These are phyloP conservation scores for Arthrobotrys megalospora DNA, from an alignment of 2,329 filamentous ascomycete genomes.

Conservation along the genomic window DNA sequence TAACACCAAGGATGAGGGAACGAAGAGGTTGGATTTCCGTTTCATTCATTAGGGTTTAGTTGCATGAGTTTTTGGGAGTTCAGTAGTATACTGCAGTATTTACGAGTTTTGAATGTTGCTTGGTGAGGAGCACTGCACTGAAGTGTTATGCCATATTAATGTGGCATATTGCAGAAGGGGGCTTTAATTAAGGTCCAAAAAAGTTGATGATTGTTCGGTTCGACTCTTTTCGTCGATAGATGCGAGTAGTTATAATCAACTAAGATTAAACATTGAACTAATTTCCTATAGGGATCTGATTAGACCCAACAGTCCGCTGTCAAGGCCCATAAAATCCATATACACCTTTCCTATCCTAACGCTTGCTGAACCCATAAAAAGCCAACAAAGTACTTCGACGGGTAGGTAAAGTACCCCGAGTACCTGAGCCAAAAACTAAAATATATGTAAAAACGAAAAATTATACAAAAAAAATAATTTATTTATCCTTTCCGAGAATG, in stretches of 20 bases:
- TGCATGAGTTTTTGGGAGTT: background rate
- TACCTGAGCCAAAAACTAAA: background rate
- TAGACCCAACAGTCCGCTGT: background rate
- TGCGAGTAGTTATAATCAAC: background rate
- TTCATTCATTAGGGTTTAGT: slow-evolving; percentile 69
- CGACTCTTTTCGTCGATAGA: slow-evolving; percentile 5
- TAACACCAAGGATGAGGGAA: slow-evolving; percentile 72
- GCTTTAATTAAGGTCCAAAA: too few species aligned
- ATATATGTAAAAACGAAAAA: background rate
- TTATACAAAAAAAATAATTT: slow-evolving; percentile 11
- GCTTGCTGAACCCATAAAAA: slow-evolving; percentile 13
- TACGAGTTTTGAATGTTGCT: too few species aligned
- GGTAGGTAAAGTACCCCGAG: background rate
- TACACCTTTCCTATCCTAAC: slow-evolving; percentile 19
- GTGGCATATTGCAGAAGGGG: too few species aligned
- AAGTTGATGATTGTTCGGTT: background rate
- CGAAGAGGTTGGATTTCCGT: slow-evolving; percentile 73
- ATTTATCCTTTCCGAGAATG: slow-evolving; percentile 52
- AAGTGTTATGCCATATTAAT: too few species aligned
- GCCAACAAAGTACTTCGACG: background rate
- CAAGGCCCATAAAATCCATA: slow-evolving; percentile 14
- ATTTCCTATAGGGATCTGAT: background rate
- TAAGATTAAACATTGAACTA: slow-evolving; percentile 19
- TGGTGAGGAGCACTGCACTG: too few species aligned
- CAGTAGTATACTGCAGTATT: too few species aligned